These are phyloP conservation scores for Strobilomyces dryophilus DNA, from an alignment of 768 basidiomycete species.

Conservation along the genomic window DNA sequence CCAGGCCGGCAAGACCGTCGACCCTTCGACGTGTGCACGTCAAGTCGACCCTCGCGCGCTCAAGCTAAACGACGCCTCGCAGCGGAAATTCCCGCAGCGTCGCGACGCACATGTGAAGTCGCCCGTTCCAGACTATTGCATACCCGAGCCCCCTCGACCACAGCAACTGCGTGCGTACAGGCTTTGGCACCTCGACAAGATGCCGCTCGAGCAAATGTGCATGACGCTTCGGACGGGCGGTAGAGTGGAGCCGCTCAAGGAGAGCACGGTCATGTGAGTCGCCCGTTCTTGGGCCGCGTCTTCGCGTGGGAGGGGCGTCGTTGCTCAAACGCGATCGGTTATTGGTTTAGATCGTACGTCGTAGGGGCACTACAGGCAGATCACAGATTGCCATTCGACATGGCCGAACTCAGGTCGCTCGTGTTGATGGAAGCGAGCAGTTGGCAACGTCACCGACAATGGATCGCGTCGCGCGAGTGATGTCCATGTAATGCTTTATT, in stretches of 20 bases:
- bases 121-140: slow-evolving; percentile 21
- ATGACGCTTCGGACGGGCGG: slow-evolving; percentile 29
- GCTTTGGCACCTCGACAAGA: slow-evolving; percentile 37
- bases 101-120: not conserved
- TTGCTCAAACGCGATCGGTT: not conserved
- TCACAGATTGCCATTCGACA: slow-evolving; percentile 33
- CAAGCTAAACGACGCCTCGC: not conserved
- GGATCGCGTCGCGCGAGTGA: slow-evolving; percentile 31
- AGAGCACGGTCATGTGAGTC: slow-evolving; percentile 46
- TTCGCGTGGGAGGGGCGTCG: not conserved
- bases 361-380: slow-evolving; percentile 40
- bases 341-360: slow-evolving; percentile 37
- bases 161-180: slow-evolving; percentile 43
- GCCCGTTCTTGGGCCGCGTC: not conserved
- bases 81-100: not conserved
- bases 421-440: slow-evolving; percentile 38
- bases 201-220: slow-evolving; percentile 38
- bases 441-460: slow-evolving; percentile 39
- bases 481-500: not conserved
- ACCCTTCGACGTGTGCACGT: slow-evolving; percentile 21
- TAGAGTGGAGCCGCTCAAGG: slow-evolving; percentile 38
- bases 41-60: slow-evolving; percentile 20
- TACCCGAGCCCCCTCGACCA: slow-evolving; percentile 27
- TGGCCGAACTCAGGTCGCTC: slow-evolving; percentile 32
- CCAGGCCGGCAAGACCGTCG: slow-evolving; percentile 15